A percentile compares a stretch with the other conserved stretches of the same genome.
Evolutionary conservation across 805 yeast genomes (phyloP).

Genomic region (Jamesozyma spencerorum): DNA sequence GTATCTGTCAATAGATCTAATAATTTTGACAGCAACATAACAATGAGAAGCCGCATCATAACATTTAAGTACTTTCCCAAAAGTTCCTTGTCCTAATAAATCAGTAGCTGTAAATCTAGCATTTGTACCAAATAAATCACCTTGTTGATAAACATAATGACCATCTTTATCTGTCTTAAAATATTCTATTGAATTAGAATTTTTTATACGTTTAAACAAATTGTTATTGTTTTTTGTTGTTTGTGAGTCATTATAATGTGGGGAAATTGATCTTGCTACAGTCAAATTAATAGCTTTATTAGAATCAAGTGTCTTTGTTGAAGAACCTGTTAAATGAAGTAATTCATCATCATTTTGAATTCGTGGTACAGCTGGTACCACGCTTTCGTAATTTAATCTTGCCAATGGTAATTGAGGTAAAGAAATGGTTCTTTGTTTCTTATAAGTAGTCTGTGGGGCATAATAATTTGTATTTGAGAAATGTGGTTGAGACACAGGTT

Average conservation of each 20-base stretch:
- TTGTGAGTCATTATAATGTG: too few relatives aligned
- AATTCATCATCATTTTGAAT: slow-evolving; percentile 27
- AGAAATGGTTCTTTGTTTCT: slow-evolving; percentile 43
- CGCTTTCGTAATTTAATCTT: slow-evolving; percentile 31
- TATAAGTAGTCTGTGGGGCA: slow-evolving; percentile 10
- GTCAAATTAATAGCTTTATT: slow-evolving; percentile 16
- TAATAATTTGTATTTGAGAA: neutral
- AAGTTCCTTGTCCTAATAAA: slow-evolving; percentile 89
- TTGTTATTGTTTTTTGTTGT: neutral
- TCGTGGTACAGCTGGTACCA: slow-evolving; percentile 1
- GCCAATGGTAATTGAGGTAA: slow-evolving; percentile 47
- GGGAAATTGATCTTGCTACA: too few relatives aligned
- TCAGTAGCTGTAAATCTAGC: slow-evolving; percentile 55
- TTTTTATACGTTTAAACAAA: neutral
- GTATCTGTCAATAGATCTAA: slow-evolving; percentile 85
- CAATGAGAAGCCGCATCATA: slow-evolving; percentile 40
- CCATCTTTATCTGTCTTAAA: slow-evolving; percentile 53
- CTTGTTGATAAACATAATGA: slow-evolving; percentile 54
- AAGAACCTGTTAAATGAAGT: slow-evolving; percentile 26
- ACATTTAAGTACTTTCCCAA: slow-evolving; percentile 96
- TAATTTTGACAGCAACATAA: slow-evolving; percentile 83
- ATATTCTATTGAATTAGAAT: neutral
- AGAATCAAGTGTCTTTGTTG: slow-evolving; percentile 26
- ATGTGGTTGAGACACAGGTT: slow-evolving; percentile 11
- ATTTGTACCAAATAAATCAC: slow-evolving; percentile 55